Base-by-base conservation (phyloP, 2,329 filamentous ascomycete genomes). In the Pseudocercospora crystallina region DNA sequence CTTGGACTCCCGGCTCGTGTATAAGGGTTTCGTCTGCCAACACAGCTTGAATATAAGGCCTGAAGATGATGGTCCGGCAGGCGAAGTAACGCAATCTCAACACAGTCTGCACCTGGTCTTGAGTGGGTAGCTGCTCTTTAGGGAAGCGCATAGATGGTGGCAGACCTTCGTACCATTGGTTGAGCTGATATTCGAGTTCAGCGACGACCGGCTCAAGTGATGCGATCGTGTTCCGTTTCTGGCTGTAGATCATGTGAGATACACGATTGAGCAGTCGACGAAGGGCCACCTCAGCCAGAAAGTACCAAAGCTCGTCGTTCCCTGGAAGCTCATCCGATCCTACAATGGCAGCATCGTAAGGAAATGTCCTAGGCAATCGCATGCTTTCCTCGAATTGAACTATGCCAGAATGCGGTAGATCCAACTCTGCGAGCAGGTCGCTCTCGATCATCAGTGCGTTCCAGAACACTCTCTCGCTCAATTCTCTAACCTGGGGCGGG, bases 31-130 rank as follows among this genome's bases (percentile, higher is more conserved):
- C 87, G 54, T 91, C 89, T 63, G 90, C 85, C 15, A 94, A 71
- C 2, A 91, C 88, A 9, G 87, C 86, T 51, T 90, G 75, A 54
- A 92, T 88, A 67, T 92, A 92, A 0, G 89, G 89, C 26, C 89
- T 80, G 72, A 90, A 92, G 58, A 94, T 92, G 62, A 92, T 91
- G 20, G 88, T 92, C 49, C 87, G 84, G 69, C 89, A 94, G 36
- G 89, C 89, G 68, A 89, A 91, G 72, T 92, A 94, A 29, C 89
- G 81, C 53, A 92, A 75, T 39, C 89, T 80, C 42, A 94, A 74
- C 7, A 92, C 88, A 0, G 87, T 90, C 69, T 92, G 89, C 5
- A 90, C 83, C 3, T 87, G 84, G 62, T 90, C 87, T 49, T 82
- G 79, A 20, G 90, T 74, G 43, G 84, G 79, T 0, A 81, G 76